phyloP scores from a whole-genome alignment of 768 basidiomycete genomes.

The Lactarius tabidus region DNA sequence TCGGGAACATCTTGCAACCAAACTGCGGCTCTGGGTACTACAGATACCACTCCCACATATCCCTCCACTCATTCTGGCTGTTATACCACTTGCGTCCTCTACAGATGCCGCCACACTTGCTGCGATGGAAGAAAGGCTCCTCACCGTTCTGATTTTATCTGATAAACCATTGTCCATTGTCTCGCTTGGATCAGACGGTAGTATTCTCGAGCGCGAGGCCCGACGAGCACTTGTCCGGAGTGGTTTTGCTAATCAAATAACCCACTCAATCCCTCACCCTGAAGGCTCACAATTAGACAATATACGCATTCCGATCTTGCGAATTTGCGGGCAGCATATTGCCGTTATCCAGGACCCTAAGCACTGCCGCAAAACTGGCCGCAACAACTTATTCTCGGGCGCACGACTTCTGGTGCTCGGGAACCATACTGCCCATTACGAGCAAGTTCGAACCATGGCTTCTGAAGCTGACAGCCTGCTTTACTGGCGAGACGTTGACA shows the following conservation, averaged over 20 bases:
- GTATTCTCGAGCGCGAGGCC: conserved; percentile 32
- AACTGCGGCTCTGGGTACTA: conserved; percentile 37
- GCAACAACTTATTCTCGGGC: conserved; percentile 37
- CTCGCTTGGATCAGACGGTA: conserved; percentile 38
- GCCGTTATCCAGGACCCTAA: conserved; percentile 35
- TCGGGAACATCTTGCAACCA: conserved; percentile 25
- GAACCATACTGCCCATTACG: conserved; percentile 24
- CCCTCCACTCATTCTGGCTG: conserved; percentile 36
- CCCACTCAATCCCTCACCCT: not conserved
- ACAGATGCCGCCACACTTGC: conserved; percentile 27
- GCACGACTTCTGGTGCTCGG: conserved; percentile 32
- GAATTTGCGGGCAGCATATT: not conserved
- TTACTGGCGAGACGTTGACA: conserved; percentile 35
- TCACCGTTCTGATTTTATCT: conserved; percentile 30
- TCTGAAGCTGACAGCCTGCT: conserved; percentile 26
- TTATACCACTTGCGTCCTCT: conserved; percentile 30
- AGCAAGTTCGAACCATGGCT: conserved; percentile 27
- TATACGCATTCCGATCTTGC: not conserved
- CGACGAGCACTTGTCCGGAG: conserved; percentile 25
- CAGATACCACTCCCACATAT: conserved; percentile 34
- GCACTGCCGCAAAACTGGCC: conserved; percentile 35
- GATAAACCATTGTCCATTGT: conserved; percentile 28
- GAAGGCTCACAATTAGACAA: not conserved
- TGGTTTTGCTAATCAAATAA: not conserved
- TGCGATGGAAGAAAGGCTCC: conserved; percentile 19